Base-by-base conservation (phyloP, 129 eudicot species). In the Oenanthe sinensis region DNA sequence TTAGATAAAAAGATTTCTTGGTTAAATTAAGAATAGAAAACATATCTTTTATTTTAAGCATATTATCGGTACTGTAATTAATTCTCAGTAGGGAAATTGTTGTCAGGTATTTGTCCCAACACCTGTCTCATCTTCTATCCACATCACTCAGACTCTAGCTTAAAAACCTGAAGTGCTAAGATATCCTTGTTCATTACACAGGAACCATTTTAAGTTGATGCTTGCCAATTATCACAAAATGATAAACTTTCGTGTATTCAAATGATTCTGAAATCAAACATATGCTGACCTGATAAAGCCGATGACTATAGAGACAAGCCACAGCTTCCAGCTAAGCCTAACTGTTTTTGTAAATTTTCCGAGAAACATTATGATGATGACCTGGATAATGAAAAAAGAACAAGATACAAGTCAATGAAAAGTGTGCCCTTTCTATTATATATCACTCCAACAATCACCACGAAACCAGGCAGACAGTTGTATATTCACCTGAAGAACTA, bases 281-380 rank as follows among this genome's bases (percentile, higher is more conserved):
- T n/a, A 30, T 24, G 82, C 90, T 22, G 19, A 93, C 98, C 97
- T 89, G 86, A 87, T 11, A 22, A 93, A 4, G 42, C 90, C 97
- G 16, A 93, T 86, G 63, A 36, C 85, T 79, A 93, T 71, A 9
- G 93, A 89, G 52, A 91, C 86, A 20, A 93, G 92, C 98, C 98
- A 93, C 54, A 93, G 60, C 33, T 91, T 83, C 98, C 98, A 91
- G 74, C 94, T 89, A 30, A 93, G 91, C 46, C 91, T 86, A 40
- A 88, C 91, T 5, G 98, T 93, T 6, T 89, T 30, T 0, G 90
- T 79, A 68, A 93, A 93, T 82, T 91, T 93, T 39, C 98, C 97
- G 37, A 93, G 97, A 60, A 93, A 93, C 86, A 91, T 78, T 52
- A 93, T 79, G 52, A 93, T 93, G 4, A 89, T 54, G 24, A 93